A percentile compares a stretch with the other conserved stretches of the same genome.
Conservation (phyloP, 441 rosid genomes). For the Gossypium gossypioides region DNA sequence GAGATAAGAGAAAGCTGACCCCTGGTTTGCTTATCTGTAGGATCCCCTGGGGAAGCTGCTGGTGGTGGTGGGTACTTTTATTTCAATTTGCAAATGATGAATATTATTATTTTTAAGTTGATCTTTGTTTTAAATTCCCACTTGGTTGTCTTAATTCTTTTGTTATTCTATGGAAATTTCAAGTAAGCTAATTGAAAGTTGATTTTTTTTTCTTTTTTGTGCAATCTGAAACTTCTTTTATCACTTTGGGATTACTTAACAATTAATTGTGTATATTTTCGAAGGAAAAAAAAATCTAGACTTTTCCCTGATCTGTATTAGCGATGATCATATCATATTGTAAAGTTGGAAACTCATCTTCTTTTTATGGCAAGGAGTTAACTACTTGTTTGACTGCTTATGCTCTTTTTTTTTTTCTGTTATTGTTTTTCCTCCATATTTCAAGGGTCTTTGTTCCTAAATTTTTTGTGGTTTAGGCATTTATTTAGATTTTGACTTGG, state of each 20-base stretch:
- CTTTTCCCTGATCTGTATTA: not conserved
- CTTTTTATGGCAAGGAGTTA: not conserved
- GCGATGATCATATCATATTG: not conserved
- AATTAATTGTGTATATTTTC: not conserved
- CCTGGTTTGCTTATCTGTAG: not conserved
- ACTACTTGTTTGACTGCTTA: not conserved
- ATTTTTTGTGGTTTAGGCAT: slow-evolving; percentile 15
- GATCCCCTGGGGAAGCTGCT: not conserved
- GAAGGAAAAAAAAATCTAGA: not conserved
- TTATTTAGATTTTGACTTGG: not conserved
- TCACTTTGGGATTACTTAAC: not conserved
- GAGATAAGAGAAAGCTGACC: slow-evolving; percentile 7
- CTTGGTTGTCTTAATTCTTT: not conserved
- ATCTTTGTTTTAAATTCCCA: not conserved
- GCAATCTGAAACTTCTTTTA: not conserved
- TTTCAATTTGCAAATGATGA: not conserved
- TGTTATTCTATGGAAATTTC: not conserved
- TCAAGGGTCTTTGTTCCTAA: slow-evolving; percentile 33
- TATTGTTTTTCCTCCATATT: slow-evolving; percentile 23
- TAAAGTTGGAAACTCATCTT: slow-evolving; percentile 2
- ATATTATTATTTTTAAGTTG: not conserved
- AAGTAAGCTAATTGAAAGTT: not conserved
- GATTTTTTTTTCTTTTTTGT: not conserved
- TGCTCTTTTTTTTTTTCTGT: not conserved
- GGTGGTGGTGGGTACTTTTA: slow-evolving; percentile 12